These are phyloP conservation scores for Gossypium davidsonii DNA, from an alignment of 441 rosid genomes.

Conservation along the genomic window DNA sequence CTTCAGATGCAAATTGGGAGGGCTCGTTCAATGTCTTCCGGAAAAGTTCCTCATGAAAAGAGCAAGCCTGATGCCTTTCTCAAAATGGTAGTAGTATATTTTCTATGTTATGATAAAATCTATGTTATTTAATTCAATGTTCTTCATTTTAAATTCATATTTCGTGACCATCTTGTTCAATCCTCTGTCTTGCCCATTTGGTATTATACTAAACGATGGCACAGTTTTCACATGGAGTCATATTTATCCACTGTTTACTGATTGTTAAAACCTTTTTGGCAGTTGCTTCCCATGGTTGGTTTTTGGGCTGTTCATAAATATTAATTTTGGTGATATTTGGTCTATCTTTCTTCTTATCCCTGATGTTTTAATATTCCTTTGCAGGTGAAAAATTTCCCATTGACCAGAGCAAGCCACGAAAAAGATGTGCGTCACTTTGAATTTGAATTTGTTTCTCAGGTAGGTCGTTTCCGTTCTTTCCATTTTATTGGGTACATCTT, in stretches of 20 bases:
- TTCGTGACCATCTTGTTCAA: background rate
- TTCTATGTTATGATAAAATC: background rate
- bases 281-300: background rate
- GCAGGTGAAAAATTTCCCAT: constrained; percentile 53
- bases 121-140: background rate
- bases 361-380: constrained; percentile 15
- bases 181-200: background rate
- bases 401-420: constrained; percentile 55
- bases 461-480: constrained; percentile 31
- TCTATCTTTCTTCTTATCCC: background rate
- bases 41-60: constrained; percentile 45
- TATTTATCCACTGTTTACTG: background rate
- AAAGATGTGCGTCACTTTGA: constrained; percentile 92
- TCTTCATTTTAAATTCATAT: constrained; percentile 6
- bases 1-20: constrained; percentile 41
- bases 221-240: background rate
- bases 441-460: constrained; percentile 68
- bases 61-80: constrained; percentile 72
- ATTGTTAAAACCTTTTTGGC: background rate
- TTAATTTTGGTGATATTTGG: background rate
- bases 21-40: constrained; percentile 65
- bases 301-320: background rate
- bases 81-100: constrained; percentile 55
- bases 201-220: background rate
- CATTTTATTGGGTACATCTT: background rate